Evolutionary conservation across 176 grass and related monocot genomes (phyloP).

Genomic region (Secale cereale): DNA sequence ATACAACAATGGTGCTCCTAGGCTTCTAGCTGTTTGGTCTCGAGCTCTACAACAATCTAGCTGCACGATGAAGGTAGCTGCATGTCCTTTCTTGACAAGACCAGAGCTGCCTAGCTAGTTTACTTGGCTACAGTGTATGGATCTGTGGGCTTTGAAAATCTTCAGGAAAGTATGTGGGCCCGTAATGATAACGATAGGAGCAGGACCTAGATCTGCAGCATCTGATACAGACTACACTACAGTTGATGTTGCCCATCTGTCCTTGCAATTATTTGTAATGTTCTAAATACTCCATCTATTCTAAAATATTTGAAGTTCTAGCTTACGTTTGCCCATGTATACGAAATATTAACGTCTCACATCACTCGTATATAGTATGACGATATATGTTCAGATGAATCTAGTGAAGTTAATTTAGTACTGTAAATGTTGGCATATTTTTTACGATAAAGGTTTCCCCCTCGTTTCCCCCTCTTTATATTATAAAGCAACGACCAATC

Average conservation of each 20-base stretch:
- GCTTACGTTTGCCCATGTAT: too few species aligned
- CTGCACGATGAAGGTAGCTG: background rate
- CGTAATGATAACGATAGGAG: background rate
- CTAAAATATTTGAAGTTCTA: too few species aligned
- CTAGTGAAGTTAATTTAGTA: too few species aligned
- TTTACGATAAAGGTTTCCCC: too few species aligned
- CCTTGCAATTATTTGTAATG: too few species aligned
- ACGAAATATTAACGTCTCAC: too few species aligned
- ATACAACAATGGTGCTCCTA: constrained; percentile 5
- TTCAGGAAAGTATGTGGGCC: background rate
- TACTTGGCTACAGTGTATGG: background rate
- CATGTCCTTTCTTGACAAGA: constrained; percentile 4
- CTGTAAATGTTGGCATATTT: too few species aligned
- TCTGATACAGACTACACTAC: background rate
- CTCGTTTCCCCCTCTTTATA: too few species aligned
- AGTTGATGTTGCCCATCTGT: background rate
- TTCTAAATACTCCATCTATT: background rate
- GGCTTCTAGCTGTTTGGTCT: background rate
- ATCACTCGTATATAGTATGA: too few species aligned
- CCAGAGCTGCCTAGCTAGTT: background rate
- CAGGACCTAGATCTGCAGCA: background rate
- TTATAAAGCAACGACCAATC: too few species aligned
- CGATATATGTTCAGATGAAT: too few species aligned
- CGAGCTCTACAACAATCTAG: background rate
- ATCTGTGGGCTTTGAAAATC: background rate